These are phyloP conservation scores for Zasmidium citrigriseum DNA, from an alignment of 2,329 filamentous ascomycete species.

Conservation along the genomic window DNA sequence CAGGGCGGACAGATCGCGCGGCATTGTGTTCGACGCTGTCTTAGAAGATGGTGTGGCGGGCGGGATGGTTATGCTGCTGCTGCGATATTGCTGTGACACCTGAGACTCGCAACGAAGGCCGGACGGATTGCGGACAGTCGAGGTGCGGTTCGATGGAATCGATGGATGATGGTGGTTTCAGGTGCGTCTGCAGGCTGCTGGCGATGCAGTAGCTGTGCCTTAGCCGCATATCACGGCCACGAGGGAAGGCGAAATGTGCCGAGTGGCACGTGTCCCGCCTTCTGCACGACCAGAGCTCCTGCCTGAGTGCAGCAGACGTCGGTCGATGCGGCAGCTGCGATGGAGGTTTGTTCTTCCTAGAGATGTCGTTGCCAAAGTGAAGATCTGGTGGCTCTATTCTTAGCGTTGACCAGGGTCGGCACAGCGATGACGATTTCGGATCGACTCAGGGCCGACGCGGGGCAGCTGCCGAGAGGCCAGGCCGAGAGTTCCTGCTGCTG, in stretches of 20 bases:
- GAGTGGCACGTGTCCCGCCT: background rate
- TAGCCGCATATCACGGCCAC: background rate
- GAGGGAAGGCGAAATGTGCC: background rate
- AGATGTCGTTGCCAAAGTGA: background rate
- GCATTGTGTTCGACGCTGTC: constrained; percentile 35
- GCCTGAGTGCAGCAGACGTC: background rate
- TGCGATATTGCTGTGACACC: background rate
- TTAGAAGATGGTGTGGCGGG: background rate
- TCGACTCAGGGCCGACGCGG: background rate
- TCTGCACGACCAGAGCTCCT: background rate
- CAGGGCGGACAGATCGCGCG: constrained; percentile 40
- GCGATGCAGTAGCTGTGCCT: background rate
- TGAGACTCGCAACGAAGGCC: background rate
- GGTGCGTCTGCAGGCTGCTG: no score
- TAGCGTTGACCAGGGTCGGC: background rate
- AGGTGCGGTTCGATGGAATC: background rate
- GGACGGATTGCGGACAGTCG: no score
- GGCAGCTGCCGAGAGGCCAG: background rate
- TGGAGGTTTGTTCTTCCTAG: background rate
- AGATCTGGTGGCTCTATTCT: background rate
- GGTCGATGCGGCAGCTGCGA: background rate
- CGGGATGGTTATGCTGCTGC: background rate
- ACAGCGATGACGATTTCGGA: background rate
- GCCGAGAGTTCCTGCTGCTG: no score
- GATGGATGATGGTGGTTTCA: background rate